Evolutionary conservation across 352 stramenopile genomes (phyloP), one percentile per base, ranked within the genome.

Genomic region (Phytophthora megakarya): DNA sequence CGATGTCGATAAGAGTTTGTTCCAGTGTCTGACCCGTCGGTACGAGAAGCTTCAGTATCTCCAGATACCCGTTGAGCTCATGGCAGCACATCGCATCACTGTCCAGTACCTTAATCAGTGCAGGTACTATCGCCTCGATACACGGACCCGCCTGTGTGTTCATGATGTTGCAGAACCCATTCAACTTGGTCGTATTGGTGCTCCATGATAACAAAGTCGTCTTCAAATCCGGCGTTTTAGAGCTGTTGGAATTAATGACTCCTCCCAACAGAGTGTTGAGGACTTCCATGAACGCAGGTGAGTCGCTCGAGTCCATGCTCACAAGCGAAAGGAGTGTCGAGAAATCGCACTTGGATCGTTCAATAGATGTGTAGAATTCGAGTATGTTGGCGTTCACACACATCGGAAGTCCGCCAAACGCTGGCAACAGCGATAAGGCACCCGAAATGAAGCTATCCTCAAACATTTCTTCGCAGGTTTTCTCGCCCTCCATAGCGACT

Each of bases 111-210:
- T 56, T 22, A 32, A 86, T 26, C 16, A 88, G 46, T 30, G 51
- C 64, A 1, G 79, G 79, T 15, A 84, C 23, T 21, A 88, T 63
- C 30, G 70, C 38, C 13, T 83, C 48, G 4, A 80, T 65, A 37
- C 79, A 88, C 3, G 79, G 76, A 0, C 65, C 72, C 11, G 78
- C 72, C 26, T 76, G 37, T 2, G 53, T 50, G 57, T 88, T 86
- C 79, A 88, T 88, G 52, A 63, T 49, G 18, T 52, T 67, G 53
- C 79, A 88, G 28, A 88, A 88, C 3, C 66, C 72, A 18, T 69
- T 43, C 25, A 71, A 66, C 45, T 73, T 78, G 39, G 61, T 75
- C 28, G 58, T 54, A 44, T 80, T 59, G 23, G 46, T 65, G 45
- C 67, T 78, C 76, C 74, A 88, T n/a, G 38, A 61, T 4, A 67